Evolutionary conservation across 805 yeast species (phyloP), one percentile per base, ranked within the genome.

Genomic region (Saccharomycopsis capsularis): DNA sequence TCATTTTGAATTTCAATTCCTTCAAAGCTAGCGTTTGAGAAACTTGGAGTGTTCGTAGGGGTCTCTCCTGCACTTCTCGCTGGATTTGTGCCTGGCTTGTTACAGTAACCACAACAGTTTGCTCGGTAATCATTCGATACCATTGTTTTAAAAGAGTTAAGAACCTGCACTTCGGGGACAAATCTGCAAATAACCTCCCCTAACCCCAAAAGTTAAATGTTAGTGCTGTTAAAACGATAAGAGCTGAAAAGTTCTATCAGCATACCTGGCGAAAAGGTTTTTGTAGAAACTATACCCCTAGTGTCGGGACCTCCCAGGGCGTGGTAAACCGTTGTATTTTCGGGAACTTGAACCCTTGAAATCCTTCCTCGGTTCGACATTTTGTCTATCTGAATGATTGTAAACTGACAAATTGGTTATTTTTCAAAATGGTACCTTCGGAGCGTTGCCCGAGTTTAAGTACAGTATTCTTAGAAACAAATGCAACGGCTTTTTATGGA

Each of bases 101-200:
- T 18, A 42, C 50, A 47, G 16, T 15, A 21, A 16, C 37, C 27
- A 35, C 50, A 47, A 15, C 37, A 36, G 19, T 38, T 48, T 23
- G 29, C 47, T n/a, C 47, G n/a, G 16, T 48, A 43, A 24, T 48
- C 47, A 3, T 44, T 25, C 6, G 23, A 30, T 6, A 25, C 19
- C 13, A 25, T 39, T 21, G 29, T 19, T 21, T 38, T 23, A 22
- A 36, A 48, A 2, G 47, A 19, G 6, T 42, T 35, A n/a, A 48
- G 23, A 27, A 43, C 47, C 9, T 23, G 16, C 11, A 48, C 38
- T 13, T n/a, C 15, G 7, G 51, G 51, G 15, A n/a, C n/a, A 22
- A 48, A 30, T 4, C 7, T 35, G 16, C 46, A 41, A 36, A 47
- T 34, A 13, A 24, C 23, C 21, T 46, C 42, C 21, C 47, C 47